Conservation (phyloP, 2,329 filamentous ascomycete genomes). For the Pleomassaria siparia region DNA sequence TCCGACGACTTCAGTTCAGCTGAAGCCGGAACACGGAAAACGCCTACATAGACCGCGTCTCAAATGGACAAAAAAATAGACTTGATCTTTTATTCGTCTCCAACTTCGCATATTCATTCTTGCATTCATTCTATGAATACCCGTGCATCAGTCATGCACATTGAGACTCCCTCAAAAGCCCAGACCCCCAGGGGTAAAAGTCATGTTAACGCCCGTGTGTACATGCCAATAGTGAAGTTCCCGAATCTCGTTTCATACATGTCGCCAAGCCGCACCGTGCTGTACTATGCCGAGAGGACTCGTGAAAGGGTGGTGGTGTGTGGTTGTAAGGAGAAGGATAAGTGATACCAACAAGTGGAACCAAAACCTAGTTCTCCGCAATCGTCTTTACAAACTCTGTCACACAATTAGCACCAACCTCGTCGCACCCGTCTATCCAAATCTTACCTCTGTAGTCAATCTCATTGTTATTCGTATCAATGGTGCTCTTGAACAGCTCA, state of each 20-base stretch:
- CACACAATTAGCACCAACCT: slow-evolving; percentile 11
- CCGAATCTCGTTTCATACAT: slow-evolving; percentile 26
- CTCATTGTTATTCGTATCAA: slow-evolving; percentile 93
- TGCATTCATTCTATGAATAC: slow-evolving; percentile 4
- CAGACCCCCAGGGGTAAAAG: slow-evolving; percentile 3
- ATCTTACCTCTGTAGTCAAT: slow-evolving; percentile 91
- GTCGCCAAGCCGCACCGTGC: neutral
- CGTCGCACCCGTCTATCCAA: neutral
- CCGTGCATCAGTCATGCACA: too few relatives aligned
- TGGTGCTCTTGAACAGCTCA: slow-evolving; percentile 89
- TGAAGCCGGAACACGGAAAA: slow-evolving; percentile 25
- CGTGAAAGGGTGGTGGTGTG: neutral
- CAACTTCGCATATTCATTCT: slow-evolving; percentile 4
- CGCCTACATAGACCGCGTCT: slow-evolving; percentile 31
- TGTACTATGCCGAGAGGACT: neutral
- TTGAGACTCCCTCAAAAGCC: neutral
- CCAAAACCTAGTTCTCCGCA: slow-evolving; percentile 38
- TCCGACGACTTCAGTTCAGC: too few relatives aligned
- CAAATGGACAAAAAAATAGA: slow-evolving; percentile 35
- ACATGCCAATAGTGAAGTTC: slow-evolving; percentile 29
- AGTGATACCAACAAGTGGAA: neutral
- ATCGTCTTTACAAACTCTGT: slow-evolving; percentile 45
- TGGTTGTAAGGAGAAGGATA: too few relatives aligned
- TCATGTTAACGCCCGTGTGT: slow-evolving; percentile 31
- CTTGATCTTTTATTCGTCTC: neutral